Evolutionary conservation across 352 stramenopile genomes (phyloP).

Genomic region (Phytopythium aichiense): DNA sequence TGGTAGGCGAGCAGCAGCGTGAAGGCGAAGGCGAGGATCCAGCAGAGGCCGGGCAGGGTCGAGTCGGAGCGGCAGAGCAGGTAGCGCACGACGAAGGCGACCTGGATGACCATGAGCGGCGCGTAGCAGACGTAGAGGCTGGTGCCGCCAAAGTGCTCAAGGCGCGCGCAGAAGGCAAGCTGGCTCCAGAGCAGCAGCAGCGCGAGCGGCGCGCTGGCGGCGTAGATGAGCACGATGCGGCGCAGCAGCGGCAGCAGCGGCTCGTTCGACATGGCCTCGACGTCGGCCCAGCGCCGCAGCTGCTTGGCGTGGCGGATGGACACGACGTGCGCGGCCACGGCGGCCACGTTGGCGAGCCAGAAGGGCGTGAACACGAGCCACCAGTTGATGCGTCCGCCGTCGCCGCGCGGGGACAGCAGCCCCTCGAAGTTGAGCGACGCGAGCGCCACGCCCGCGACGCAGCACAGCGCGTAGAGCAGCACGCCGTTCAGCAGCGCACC

Average conservation of each 20-base stretch:
- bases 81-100: conserved; percentile 77
- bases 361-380: conserved; percentile 81
- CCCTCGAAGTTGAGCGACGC: conserved; percentile 79
- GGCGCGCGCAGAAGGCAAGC: conserved; percentile 71
- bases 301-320: conserved; percentile 65
- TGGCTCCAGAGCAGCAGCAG: conserved; percentile 78
- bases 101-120: conserved; percentile 77
- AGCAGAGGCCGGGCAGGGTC: conserved; percentile 70
- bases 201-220: conserved; percentile 62
- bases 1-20: conserved; percentile 76
- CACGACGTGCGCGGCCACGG: conserved; percentile 53
- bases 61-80: conserved; percentile 75
- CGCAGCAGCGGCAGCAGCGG: conserved; percentile 70
- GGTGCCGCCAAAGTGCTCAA: conserved; percentile 45
- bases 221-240: conserved; percentile 74
- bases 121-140: conserved; percentile 79
- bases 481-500: conserved; percentile 69
- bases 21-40: conserved; percentile 77
- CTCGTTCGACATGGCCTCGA: conserved; percentile 80
- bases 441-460: conserved; percentile 59
- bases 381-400: conserved; percentile 58
- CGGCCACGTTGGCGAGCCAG: conserved; percentile 66
- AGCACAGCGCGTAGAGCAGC: conserved; percentile 74
- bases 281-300: conserved; percentile 68
- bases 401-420: conserved; percentile 23